Evolutionary conservation across 768 basidiomycete genomes (phyloP).

Genomic region (Lepiota brunneoincarnata): DNA sequence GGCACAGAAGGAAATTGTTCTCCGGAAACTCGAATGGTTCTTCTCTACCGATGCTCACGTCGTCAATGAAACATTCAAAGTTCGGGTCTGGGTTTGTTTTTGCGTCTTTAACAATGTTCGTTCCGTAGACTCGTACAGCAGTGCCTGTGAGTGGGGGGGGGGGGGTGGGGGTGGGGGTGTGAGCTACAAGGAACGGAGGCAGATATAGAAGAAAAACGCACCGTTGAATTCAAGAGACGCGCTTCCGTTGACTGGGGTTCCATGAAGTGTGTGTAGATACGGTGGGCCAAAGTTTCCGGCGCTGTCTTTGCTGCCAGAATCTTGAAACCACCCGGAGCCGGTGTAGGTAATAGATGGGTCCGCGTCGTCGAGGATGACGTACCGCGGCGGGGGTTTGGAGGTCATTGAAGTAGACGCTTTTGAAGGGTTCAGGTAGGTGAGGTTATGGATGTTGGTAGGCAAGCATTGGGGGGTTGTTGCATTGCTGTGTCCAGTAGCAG

Average conservation of each 20-base stretch:
- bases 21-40: constrained; percentile 16
- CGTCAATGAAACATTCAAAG: constrained; percentile 24
- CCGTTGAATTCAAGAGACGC: constrained; percentile 4
- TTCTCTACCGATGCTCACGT: constrained; percentile 19
- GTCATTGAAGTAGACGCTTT: background rate
- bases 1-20: constrained; percentile 25
- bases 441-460: too few species aligned
- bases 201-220: background rate
- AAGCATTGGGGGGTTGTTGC: too few species aligned
- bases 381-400: constrained; percentile 14
- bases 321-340: constrained; percentile 25
- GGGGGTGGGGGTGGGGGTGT: too few species aligned
- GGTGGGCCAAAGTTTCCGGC: background rate
- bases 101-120: constrained; percentile 16
- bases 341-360: constrained; percentile 27
- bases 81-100: constrained; percentile 19
- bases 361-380: constrained; percentile 33
- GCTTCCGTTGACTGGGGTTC: background rate
- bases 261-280: constrained; percentile 5
- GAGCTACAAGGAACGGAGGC: too few species aligned
- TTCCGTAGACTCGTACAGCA: constrained; percentile 16
- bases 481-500: too few species aligned
- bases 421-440: too few species aligned
- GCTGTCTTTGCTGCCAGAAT: background rate
- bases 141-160: constrained; percentile 11